Percentiles rank a stretch among this genome's conserved stretches.
Conservation (phyloP, 768 basidiomycete species). For the Boletus sp. region DNA sequence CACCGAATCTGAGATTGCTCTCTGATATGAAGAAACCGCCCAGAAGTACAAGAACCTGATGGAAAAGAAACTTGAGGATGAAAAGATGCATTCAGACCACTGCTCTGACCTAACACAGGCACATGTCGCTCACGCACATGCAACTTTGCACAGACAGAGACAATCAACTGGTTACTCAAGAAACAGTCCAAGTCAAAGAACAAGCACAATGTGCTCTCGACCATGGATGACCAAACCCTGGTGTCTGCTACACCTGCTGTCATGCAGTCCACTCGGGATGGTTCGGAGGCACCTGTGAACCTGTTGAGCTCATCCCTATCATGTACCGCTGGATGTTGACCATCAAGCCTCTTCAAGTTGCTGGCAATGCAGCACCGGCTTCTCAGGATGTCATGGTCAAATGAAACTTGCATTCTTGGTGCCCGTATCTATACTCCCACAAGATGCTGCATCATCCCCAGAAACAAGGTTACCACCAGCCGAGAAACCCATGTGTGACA, state of each 20-base stretch:
- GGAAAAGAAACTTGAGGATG: constrained; percentile 15
- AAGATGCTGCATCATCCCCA: constrained; percentile 8
- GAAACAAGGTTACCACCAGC: constrained; percentile 4
- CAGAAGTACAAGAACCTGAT: constrained; percentile 72
- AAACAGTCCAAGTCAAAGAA: constrained; percentile 73
- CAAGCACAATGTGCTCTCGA: constrained; percentile 50
- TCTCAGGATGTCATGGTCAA: constrained; percentile 1
- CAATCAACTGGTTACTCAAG: constrained; percentile 85
- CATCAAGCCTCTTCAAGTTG: constrained; percentile 34
- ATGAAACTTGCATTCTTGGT: constrained; percentile 57
- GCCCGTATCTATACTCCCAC: constrained; percentile 36
- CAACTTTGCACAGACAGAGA: constrained; percentile 59
- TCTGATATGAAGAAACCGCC: constrained; percentile 79
- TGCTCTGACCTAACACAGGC: neutral
- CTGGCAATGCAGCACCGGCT: constrained; percentile 2
- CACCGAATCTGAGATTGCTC: constrained; percentile 69
- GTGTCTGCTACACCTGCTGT: constrained; percentile 29
- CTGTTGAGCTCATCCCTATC: constrained; percentile 43
- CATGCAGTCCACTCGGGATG: constrained; percentile 28
- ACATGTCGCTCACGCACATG: neutral
- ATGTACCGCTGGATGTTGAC: constrained; percentile 78
- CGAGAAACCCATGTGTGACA: constrained; percentile 43
- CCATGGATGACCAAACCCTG: constrained; percentile 45
- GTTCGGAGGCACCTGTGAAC: constrained; percentile 35
- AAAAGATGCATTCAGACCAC: constrained; percentile 48